Base-by-base conservation (phyloP, 2,329 filamentous ascomycete genomes). In the Dactylellina leptospora region DNA sequence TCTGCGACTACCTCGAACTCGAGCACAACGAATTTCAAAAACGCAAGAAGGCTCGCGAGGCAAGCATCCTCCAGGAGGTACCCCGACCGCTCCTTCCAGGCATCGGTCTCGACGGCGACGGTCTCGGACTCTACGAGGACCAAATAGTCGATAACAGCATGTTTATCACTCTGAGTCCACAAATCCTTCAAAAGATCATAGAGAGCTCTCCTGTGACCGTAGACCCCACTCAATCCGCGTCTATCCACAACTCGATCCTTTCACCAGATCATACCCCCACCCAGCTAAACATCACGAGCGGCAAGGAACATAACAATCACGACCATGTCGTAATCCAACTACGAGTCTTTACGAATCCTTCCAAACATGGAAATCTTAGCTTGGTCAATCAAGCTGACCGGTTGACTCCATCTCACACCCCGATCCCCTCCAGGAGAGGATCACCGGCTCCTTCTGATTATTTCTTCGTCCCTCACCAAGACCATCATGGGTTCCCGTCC, bases 11-110 rank as follows among this genome's bases (percentile, higher is more conserved):
- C 16, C 51, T 71, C 13, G 66, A 71, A 25, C 38, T 71, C 20
- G 66, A 71, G 16, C 58, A 59, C 20, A 71, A 59, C 13, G 66
- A 71, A 53, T 71, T 71, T 45, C 66, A 59, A 22, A 63, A 71
- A 53, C 44, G 66, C n/a, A 71, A 71, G 28, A 71, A 54, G 51
- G 45, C 42, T 3, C 44, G 66, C 13, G 66, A 71, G 20, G 44
- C 36, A 8, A 58, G 45, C 25, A 71, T 71, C 9, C 66, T 71
- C 4, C 22, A 16, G 1, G 66, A 71, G 36, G 38, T 62, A 33
- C 58, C 66, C 2, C 33, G 45, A 6, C n/a, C 58, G 10, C 36
- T 53, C 1, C 38, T 71, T 6, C 44, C 58, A 13, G 66, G 51
- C 9, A 63, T 60, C 13, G 42, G 56, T 1, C 27, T 71, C 8